These are phyloP conservation scores for Starmerella cellae DNA, from an alignment of 805 yeast species.

Conservation along the genomic window DNA sequence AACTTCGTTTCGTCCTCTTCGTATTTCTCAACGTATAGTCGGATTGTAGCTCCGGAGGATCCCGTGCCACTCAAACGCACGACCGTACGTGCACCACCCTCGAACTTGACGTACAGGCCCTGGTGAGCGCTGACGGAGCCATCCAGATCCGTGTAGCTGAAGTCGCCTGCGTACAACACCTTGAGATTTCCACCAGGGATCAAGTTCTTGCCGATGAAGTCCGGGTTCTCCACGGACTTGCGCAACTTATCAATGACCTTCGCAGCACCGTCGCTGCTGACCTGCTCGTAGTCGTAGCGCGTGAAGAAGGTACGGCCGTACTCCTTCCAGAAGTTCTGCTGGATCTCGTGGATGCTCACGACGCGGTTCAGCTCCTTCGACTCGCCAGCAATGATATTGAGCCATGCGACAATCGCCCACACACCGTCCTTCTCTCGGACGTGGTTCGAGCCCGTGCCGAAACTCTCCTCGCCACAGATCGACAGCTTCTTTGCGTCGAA, in stretches of 20 bases:
- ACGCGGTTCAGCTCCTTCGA: conserved; percentile 44
- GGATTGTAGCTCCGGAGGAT: conserved; percentile 91
- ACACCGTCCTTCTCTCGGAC: conserved; percentile 95
- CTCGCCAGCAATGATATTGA: conserved; percentile 82
- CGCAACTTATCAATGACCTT: conserved; percentile 47
- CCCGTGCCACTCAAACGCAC: conserved; percentile 95
- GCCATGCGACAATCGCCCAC: conserved; percentile 97
- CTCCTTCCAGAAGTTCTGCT: conserved; percentile 71
- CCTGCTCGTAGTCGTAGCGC: conserved; percentile 85
- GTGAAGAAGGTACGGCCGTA: conserved; percentile 97
- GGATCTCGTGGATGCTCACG: conserved; percentile 67
- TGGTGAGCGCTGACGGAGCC: conserved; percentile 80
- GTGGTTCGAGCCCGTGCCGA: conserved; percentile 96
- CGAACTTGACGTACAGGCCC: conserved; percentile 74
- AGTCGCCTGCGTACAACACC: conserved; percentile 71
- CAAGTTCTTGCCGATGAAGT: conserved; percentile 42
- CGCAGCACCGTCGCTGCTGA: conserved; percentile 59
- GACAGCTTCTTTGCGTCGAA: conserved; percentile 88
- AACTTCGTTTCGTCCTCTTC: conserved; percentile 42
- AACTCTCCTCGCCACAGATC: conserved; percentile 96
- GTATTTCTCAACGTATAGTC: conserved; percentile 81
- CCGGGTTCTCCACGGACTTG: conserved; percentile 28
- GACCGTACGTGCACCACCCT: conserved; percentile 71
- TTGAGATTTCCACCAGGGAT: conserved; percentile 31
- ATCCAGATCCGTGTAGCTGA: conserved; percentile 85